Evolutionary conservation across 495 filamentous ascomycete genomes (phyloP), one percentile per base, ranked within the genome.

Genomic region (Xylaria cubensis): DNA sequence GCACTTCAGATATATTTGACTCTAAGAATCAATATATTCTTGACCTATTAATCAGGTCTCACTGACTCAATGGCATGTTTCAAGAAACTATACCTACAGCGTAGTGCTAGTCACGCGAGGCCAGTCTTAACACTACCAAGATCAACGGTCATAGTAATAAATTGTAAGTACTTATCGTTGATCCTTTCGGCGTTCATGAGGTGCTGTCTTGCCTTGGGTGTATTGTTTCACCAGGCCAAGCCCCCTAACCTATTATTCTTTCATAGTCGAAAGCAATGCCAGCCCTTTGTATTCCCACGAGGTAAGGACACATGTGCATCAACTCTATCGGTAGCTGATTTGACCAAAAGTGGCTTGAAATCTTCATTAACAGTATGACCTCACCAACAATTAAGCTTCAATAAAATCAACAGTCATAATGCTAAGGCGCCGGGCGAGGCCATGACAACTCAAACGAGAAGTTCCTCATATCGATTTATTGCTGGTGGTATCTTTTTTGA

Each of bases 401-500:
- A 39, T 39, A 39, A 39, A 8, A 39, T 39, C 36, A 39, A 39
- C 8, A 39, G 8, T 39, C 8, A 8, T 8, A 39, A 39, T 39
- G 7, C 36, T 8, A 19, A 34, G 34, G 7, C 7, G 6, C 19
- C 21, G 15, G 21, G 19, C 9, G n/a, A 15, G 39, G 24, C 0
- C 9, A 15, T 44, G 39, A 12, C 39, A 24, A 39, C 21, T 63
- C 39, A 41, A 17, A 34, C 8, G 36, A 19, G n/a, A 9, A 64
- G 36, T 44, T 39, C 10, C 15, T 13, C 26, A 17, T 36, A 21
- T 50, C 41, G 48, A 50, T 32, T 32, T 32, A 19, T 50, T 65
- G 24, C 21, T 65, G 24, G 42, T 34, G 41, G 63, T 65, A 65
- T 65, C 63, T 21, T 50, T 21, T 50, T 34, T 26, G 7, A 29